Evolutionary conservation across 2,329 filamentous ascomycete genomes (phyloP).

Genomic region (Lasiodiplodia hormozganensis): DNA sequence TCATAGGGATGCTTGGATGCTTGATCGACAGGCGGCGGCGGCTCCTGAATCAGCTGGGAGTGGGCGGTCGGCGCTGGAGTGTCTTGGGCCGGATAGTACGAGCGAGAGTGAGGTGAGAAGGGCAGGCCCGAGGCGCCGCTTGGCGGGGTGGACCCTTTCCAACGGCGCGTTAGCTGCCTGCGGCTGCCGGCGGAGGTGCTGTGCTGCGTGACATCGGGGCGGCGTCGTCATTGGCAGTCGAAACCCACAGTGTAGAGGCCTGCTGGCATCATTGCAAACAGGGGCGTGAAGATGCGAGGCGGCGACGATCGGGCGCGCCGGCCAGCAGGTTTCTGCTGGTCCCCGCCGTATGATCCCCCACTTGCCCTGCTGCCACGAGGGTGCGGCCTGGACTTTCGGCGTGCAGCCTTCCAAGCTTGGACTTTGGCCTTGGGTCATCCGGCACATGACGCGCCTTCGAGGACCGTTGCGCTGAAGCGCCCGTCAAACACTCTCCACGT

Average conservation of each 20-base stretch:
- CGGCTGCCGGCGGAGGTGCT: not conserved
- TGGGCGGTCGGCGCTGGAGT: not conserved
- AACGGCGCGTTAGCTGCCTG: not conserved
- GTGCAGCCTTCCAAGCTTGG: not conserved
- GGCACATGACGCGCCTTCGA: constrained; percentile 12
- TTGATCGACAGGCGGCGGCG: constrained; percentile 18
- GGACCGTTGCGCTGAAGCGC: constrained; percentile 2
- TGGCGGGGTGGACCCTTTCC: not conserved
- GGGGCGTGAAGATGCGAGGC: constrained; percentile 10
- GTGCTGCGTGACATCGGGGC: constrained; percentile 7
- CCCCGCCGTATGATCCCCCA: constrained; percentile 18
- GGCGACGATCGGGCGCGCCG: constrained; percentile 9
- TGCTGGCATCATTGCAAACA: not conserved
- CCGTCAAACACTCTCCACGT: constrained; percentile 9
- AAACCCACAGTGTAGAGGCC: not conserved
- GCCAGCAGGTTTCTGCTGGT: constrained; percentile 16
- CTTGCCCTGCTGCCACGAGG: constrained; percentile 18
- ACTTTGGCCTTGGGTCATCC: constrained; percentile 3
- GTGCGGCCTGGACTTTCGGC: not conserved
- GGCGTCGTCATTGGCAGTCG: constrained; percentile 1
- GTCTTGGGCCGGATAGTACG: not conserved
- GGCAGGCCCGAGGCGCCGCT: not conserved
- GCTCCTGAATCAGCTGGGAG: constrained; percentile 21
- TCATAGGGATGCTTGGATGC: constrained; percentile 11
- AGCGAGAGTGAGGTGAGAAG: not conserved